A percentile compares a stretch with the other conserved stretches of the same genome.
phyloP scores from a whole-genome alignment of 2,329 filamentous ascomycete genomes.

The Aspergillus candidus region DNA sequence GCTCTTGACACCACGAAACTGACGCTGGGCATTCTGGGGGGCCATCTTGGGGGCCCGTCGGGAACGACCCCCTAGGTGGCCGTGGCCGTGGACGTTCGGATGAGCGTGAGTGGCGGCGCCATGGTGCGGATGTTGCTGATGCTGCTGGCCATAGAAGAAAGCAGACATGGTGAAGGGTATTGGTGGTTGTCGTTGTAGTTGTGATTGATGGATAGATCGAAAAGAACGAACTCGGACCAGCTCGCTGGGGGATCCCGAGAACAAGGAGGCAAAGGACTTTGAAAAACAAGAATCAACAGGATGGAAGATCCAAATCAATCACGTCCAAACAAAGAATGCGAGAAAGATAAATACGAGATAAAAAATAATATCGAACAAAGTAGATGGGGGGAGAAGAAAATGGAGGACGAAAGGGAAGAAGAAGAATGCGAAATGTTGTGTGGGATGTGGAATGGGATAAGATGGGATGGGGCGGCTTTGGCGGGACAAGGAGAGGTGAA shows the following conservation, averaged over 20 bases:
- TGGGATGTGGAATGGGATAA: no score
- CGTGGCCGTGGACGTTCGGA: slow-evolving; percentile 62
- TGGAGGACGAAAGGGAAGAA: slow-evolving; percentile 5
- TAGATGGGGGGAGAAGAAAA: slow-evolving; percentile 10
- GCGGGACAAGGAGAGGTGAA: no score
- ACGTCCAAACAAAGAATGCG: no score
- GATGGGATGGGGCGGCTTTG: no score
- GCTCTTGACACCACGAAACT: slow-evolving; percentile 76
- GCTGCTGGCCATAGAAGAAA: slow-evolving; percentile 43
- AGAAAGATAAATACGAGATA: slow-evolving; percentile 10
- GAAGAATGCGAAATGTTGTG: no score
- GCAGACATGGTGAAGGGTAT: slow-evolving; percentile 38
- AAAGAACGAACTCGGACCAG: slow-evolving; percentile 22
- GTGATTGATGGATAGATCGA: slow-evolving; percentile 17
- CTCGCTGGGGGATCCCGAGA: slow-evolving; percentile 12
- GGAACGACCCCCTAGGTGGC: slow-evolving; percentile 77
- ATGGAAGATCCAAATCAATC: slow-evolving; percentile 13
- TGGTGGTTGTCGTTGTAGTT: slow-evolving; percentile 14
- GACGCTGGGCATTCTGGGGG: slow-evolving; percentile 76
- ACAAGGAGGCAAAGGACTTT: slow-evolving; percentile 7
- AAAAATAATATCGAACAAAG: slow-evolving; percentile 16
- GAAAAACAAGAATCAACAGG: slow-evolving; percentile 18
- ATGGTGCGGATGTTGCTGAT: slow-evolving; percentile 40
- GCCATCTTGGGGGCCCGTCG: slow-evolving; percentile 76
- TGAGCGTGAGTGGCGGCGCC: slow-evolving; percentile 48